Evolutionary conservation across 768 basidiomycete species (phyloP).

Genomic region (Mycena polygramma): DNA sequence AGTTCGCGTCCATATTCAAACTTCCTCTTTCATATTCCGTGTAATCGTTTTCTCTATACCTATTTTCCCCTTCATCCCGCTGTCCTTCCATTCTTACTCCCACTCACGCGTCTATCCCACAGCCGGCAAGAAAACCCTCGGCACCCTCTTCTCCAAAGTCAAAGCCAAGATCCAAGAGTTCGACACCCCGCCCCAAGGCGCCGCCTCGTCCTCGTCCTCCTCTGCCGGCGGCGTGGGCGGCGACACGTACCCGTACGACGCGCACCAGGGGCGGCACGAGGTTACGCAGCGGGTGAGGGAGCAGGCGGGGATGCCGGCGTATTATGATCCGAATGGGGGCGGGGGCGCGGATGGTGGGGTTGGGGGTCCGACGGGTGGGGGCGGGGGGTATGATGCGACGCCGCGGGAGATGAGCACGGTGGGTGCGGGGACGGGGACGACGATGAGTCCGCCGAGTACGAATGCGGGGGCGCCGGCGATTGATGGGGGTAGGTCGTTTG

Average conservation of each 20-base stretch:
- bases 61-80: too few relatives aligned
- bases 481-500: slow-evolving; percentile 51
- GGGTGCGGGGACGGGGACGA: too few relatives aligned
- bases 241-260: slow-evolving; percentile 40
- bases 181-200: slow-evolving; percentile 56
- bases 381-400: slow-evolving; percentile 35
- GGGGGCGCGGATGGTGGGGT: slow-evolving; percentile 1
- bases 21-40: too few relatives aligned
- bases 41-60: too few relatives aligned
- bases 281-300: slow-evolving; percentile 34
- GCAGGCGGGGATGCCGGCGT: slow-evolving; percentile 44
- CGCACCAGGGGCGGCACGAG: slow-evolving; percentile 33
- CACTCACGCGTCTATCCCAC: background rate
- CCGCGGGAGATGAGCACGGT: background rate
- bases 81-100: too few relatives aligned
- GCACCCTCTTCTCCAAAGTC: slow-evolving; percentile 77
- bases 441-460: slow-evolving; percentile 37
- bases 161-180: slow-evolving; percentile 89
- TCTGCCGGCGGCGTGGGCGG: slow-evolving; percentile 28
- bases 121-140: slow-evolving; percentile 88
- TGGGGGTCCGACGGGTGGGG: background rate
- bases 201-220: too few relatives aligned
- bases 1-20: too few relatives aligned
- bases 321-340: slow-evolving; percentile 51
- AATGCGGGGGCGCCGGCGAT: slow-evolving; percentile 42